Conservation (phyloP, 306 rosid genomes). For the Casuarina cunninghamiana region DNA sequence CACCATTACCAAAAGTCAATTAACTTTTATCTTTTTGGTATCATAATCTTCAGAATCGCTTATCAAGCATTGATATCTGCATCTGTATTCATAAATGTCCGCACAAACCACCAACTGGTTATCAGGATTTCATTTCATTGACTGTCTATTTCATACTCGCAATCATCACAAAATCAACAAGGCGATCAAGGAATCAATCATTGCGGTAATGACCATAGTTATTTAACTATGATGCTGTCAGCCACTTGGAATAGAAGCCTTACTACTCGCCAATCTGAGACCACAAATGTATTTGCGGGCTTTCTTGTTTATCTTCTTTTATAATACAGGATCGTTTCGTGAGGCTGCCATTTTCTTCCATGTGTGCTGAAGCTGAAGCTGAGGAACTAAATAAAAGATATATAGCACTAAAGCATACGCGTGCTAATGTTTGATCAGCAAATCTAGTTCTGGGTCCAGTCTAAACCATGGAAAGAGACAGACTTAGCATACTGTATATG, state of each 20-base stretch:
- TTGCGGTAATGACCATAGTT: constrained; percentile 9
- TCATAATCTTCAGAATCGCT: constrained; percentile 52
- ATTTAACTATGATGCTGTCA: not conserved
- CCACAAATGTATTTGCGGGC: too few species aligned
- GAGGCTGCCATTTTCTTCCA: constrained; percentile 15
- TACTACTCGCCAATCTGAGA: constrained; percentile 17
- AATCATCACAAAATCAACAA: constrained; percentile 6
- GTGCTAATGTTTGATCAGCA: constrained; percentile 21
- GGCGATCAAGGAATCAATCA: constrained; percentile 20
- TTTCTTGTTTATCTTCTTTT: too few species aligned
- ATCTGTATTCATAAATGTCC: too few species aligned
- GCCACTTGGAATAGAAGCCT: constrained; percentile 28
- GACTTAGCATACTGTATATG: constrained; percentile 10
- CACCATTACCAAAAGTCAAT: constrained; percentile 34
- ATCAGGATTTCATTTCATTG: constrained; percentile 6
- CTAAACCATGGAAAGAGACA: constrained; percentile 9
- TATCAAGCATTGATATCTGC: constrained; percentile 35
- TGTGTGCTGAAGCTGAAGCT: constrained; percentile 1
- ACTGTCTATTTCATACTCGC: constrained; percentile 9
- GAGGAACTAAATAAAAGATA: not conserved
- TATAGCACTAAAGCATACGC: constrained; percentile 24
- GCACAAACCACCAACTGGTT: not conserved
- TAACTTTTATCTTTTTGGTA: constrained; percentile 31
- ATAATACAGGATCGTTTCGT: constrained; percentile 21
- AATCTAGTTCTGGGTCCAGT: not conserved